Percentiles rank a stretch among this genome's conserved stretches.
phyloP scores from a whole-genome alignment of 202 grass and related monocot species.

The Carex arenaria region DNA sequence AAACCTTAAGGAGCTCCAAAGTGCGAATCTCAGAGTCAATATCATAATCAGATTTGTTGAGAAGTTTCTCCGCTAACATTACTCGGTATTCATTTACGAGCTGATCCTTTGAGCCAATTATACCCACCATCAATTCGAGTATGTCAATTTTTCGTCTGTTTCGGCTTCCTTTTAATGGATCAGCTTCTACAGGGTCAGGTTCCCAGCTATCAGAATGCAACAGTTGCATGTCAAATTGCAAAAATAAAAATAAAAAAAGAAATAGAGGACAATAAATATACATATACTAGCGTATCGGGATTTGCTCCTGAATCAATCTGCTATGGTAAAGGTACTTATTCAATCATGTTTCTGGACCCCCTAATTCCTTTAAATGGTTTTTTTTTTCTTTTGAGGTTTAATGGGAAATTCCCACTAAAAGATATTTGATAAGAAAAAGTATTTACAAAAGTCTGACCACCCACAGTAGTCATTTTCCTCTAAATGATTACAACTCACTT shows the following conservation, averaged over 20 bases:
- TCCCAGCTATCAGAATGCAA: constrained; percentile 62
- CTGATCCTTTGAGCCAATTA: constrained; percentile 98
- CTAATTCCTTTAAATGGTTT: neutral
- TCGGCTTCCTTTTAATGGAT: constrained; percentile 80
- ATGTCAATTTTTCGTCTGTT: constrained; percentile 94
- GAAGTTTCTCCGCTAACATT: constrained; percentile 95
- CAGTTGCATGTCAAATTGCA: constrained; percentile 17
- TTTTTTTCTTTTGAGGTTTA: no score
- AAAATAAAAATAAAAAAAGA: neutral
- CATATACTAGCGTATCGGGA: neutral
- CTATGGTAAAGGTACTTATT: neutral
- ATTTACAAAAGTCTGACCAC: no score
- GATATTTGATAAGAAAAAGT: no score
- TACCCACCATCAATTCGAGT: constrained; percentile 93
- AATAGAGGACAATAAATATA: neutral
- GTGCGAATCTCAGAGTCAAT: constrained; percentile 99
- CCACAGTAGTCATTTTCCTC: no score
- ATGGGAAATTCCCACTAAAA: no score
- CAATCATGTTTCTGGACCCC: neutral
- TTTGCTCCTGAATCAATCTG: neutral
- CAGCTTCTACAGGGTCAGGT: constrained; percentile 91
- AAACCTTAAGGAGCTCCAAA: constrained; percentile 92
- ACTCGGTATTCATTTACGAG: constrained; percentile 95
- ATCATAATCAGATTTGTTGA: constrained; percentile 95
- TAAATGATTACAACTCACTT: no score